A percentile compares a stretch with the other conserved stretches of the same genome.
phyloP scores from a whole-genome alignment of 1,139 yeast species.

The Pichia sp. region DNA sequence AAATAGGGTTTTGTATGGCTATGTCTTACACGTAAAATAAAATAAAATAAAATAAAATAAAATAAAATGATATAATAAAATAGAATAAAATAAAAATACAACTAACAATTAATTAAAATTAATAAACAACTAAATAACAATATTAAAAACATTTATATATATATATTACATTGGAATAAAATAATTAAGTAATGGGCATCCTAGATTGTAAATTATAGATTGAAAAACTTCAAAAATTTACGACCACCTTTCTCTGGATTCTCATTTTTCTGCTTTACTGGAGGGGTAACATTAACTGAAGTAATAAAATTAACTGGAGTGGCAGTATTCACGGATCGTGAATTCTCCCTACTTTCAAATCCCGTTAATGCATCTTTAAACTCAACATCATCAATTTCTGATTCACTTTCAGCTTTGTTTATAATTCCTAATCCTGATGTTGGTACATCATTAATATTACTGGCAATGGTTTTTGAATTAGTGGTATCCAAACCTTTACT shows the following conservation, averaged over 20 bases:
- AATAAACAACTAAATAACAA: background rate
- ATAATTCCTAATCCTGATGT: background rate
- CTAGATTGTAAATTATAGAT: constrained; percentile 12
- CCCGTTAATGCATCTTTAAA: background rate
- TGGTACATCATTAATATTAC: background rate
- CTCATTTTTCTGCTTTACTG: background rate
- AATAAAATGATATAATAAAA: no score
- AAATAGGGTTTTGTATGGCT: background rate
- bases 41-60: no score
- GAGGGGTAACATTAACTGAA: background rate
- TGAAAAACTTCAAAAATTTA: constrained; percentile 26
- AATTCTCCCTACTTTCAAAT: background rate
- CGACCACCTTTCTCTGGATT: constrained; percentile 7
- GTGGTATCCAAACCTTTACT: constrained; percentile 3
- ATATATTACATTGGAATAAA: background rate
- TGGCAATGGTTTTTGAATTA: background rate
- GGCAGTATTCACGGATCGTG: background rate
- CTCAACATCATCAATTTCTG: background rate
- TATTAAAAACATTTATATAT: background rate
- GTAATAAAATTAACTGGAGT: background rate
- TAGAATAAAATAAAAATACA: background rate
- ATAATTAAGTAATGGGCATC: background rate
- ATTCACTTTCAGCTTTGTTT: background rate
- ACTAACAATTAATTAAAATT: background rate
- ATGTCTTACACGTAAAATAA: no score